phyloP scores from a whole-genome alignment of 768 basidiomycete species.

The Tricholomella constricta region DNA sequence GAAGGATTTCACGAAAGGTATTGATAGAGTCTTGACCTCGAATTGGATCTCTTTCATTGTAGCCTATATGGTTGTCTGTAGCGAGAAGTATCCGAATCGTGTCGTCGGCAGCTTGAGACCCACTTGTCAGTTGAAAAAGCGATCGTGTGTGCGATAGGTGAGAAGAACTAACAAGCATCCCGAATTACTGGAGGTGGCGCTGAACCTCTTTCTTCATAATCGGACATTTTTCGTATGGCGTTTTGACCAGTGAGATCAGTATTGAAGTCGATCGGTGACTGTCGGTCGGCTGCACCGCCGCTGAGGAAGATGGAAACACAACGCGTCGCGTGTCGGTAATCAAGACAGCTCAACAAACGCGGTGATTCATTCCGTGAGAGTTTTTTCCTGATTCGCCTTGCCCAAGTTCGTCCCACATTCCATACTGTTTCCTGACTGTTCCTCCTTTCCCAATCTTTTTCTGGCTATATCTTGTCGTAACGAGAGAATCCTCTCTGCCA shows the following conservation, averaged over 20 bases:
- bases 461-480: too few species aligned
- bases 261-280: too few species aligned
- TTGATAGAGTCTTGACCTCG: conserved; percentile 95
- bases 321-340: conserved; percentile 15
- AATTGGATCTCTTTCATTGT: conserved; percentile 91
- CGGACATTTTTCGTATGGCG: too few species aligned
- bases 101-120: conserved; percentile 54
- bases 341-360: too few species aligned
- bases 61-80: conserved; percentile 96
- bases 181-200: conserved; percentile 33
- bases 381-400: too few species aligned
- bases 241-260: neutral
- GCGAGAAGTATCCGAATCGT: conserved; percentile 86
- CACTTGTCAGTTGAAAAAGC: conserved; percentile 10
- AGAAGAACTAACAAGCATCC: conserved; percentile 42
- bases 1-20: conserved; percentile 91
- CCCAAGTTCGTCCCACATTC: too few species aligned
- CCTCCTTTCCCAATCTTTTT: too few species aligned
- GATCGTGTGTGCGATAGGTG: neutral
- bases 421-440: too few species aligned
- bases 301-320: neutral
- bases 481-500: too few species aligned
- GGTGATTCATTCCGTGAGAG: too few species aligned
- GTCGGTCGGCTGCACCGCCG: neutral
- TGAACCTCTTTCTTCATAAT: conserved; percentile 26